Conservation (phyloP, 2,329 filamentous ascomycete species). For the Shiraia sp. region DNA sequence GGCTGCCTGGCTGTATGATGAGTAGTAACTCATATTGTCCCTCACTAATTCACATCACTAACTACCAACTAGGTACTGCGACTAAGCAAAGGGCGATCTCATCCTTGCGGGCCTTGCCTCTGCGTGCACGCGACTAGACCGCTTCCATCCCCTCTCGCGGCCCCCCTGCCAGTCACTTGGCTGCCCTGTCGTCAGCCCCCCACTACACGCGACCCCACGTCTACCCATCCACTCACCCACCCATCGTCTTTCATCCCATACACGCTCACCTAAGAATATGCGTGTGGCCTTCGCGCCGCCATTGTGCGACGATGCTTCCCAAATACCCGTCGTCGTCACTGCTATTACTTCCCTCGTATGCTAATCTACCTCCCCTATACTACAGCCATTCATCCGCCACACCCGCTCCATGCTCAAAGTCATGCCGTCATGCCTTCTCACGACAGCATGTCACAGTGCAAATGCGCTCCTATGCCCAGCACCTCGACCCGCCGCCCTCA, state of each 20-base stretch:
- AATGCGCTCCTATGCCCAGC: constrained; percentile 34
- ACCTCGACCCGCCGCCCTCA: constrained; percentile 16
- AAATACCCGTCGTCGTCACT: constrained; percentile 34
- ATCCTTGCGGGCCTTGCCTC: too few species aligned
- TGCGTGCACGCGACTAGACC: too few species aligned
- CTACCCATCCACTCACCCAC: constrained; percentile 6
- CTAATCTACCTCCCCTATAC: constrained; percentile 21
- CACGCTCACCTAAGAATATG: constrained; percentile 23
- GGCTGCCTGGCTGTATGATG: too few species aligned
- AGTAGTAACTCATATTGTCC: too few species aligned
- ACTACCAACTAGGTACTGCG: too few species aligned
- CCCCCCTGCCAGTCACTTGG: too few species aligned
- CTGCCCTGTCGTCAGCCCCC: too few species aligned
- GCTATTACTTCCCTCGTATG: constrained; percentile 21
- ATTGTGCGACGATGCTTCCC: constrained; percentile 43
- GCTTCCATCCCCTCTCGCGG: too few species aligned
- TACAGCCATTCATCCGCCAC: constrained; percentile 16
- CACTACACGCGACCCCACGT: too few species aligned
- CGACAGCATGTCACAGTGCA: constrained; percentile 24
- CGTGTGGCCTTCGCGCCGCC: constrained; percentile 17
- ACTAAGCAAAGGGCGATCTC: too few species aligned
- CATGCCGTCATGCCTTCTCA: constrained; percentile 46
- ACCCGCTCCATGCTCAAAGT: constrained; percentile 38
- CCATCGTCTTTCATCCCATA: constrained; percentile 7
- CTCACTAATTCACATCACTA: too few species aligned